Evolutionary conservation across 495 filamentous ascomycete genomes (phyloP).

Genomic region (Tuber calosporum): DNA sequence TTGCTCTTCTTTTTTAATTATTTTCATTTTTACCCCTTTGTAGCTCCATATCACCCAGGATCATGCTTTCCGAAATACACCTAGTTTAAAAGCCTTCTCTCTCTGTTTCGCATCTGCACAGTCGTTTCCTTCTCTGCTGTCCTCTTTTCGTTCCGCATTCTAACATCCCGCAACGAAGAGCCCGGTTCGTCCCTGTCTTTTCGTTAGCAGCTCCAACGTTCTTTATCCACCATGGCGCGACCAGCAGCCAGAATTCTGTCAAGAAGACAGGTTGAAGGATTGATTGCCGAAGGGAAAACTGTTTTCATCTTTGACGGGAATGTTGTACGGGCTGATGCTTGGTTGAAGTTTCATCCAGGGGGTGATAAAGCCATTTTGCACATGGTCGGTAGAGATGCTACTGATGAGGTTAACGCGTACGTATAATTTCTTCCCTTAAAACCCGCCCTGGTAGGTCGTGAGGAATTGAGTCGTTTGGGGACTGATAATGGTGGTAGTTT

Average conservation of each 20-base stretch:
- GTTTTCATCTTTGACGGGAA: conserved; percentile 73
- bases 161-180: not conserved
- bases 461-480: conserved; percentile 5
- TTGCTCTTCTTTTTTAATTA: too few relatives aligned
- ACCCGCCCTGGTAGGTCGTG: not conserved
- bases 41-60: not conserved
- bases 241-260: conserved; percentile 48
- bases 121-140: not conserved
- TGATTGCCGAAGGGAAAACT: conserved; percentile 77
- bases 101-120: not conserved
- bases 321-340: conserved; percentile 81
- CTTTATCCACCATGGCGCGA: conserved; percentile 33
- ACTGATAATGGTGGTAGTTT: conserved; percentile 50
- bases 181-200: not conserved
- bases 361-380: conserved; percentile 88
- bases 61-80: not conserved
- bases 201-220: not conserved
- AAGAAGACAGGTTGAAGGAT: conserved; percentile 70
- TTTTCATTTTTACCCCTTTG: not conserved
- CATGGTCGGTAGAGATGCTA: conserved; percentile 94
- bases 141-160: not conserved
- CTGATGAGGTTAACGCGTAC: conserved; percentile 87
- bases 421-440: conserved; percentile 42
- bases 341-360: conserved; percentile 82
- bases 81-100: not conserved